Conservation (phyloP, 2,329 filamentous ascomycete species). For the Nannizziopsis barbatae region DNA sequence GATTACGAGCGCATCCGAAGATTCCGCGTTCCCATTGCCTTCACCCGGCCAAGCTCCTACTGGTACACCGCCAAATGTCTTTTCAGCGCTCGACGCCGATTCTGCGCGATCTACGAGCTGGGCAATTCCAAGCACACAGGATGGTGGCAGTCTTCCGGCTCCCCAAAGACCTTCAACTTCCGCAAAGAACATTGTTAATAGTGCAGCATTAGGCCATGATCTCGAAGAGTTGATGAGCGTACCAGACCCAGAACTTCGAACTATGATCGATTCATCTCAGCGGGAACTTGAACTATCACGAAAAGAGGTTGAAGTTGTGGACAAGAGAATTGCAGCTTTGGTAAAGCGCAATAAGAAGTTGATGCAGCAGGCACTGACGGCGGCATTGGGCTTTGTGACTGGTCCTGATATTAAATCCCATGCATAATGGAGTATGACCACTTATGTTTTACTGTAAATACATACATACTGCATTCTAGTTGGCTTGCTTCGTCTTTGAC, state of each 20-base stretch:
- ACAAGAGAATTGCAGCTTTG: slow-evolving; percentile 34
- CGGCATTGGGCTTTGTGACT: slow-evolving; percentile 19
- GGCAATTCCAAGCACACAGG: slow-evolving; percentile 2
- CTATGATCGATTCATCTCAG: slow-evolving; percentile 32
- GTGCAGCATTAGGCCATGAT: slow-evolving; percentile 23
- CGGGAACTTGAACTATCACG: slow-evolving; percentile 63
- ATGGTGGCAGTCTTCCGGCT: not conserved
- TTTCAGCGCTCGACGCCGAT: slow-evolving; percentile 32
- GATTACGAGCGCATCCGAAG: slow-evolving; percentile 20
- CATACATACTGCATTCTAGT: too few species aligned
- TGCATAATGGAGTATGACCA: slow-evolving; percentile 11
- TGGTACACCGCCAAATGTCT: slow-evolving; percentile 21
- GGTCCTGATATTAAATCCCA: not conserved
- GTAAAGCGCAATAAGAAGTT: slow-evolving; percentile 36
- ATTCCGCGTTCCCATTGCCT: slow-evolving; percentile 17
- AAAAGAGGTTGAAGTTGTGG: slow-evolving; percentile 49
- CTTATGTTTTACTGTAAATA: too few species aligned
- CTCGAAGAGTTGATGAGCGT: slow-evolving; percentile 34
- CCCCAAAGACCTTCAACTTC: slow-evolving; percentile 19
- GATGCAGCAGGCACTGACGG: slow-evolving; percentile 31
- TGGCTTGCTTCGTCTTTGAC: too few species aligned
- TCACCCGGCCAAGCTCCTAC: slow-evolving; percentile 17
- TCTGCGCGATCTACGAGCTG: slow-evolving; percentile 25
- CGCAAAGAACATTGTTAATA: slow-evolving; percentile 29
- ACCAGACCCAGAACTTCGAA: slow-evolving; percentile 32